Evolutionary conservation across 2,329 filamentous ascomycete species (phyloP).

Genomic region (Ophiostoma tasmaniense): DNA sequence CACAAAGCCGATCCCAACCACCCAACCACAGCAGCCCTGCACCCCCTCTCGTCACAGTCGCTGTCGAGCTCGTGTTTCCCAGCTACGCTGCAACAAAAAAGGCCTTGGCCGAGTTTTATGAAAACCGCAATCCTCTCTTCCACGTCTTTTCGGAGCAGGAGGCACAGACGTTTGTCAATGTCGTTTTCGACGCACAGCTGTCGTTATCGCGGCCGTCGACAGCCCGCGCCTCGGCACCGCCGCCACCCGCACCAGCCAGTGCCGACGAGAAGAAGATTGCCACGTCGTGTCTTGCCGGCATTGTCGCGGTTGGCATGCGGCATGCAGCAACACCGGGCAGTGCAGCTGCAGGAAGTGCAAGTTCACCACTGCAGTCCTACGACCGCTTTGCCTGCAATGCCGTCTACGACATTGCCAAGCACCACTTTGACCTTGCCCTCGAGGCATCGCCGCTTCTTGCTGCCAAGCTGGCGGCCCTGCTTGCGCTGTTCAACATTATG

Average conservation of each 20-base stretch:
- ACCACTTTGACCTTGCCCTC: slow-evolving; percentile 24
- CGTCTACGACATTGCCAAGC: slow-evolving; percentile 25
- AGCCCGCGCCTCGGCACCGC: neutral
- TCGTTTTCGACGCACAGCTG: slow-evolving; percentile 19
- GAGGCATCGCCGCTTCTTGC: slow-evolving; percentile 24
- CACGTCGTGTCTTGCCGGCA: slow-evolving; percentile 24
- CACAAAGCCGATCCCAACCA: neutral
- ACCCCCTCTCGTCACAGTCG: neutral
- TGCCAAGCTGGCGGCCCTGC: slow-evolving; percentile 26
- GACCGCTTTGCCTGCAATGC: slow-evolving; percentile 15
- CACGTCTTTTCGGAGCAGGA: slow-evolving; percentile 26
- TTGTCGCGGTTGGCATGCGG: slow-evolving; percentile 26
- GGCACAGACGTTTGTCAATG: slow-evolving; percentile 17
- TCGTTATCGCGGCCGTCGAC: neutral
- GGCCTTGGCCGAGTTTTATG: slow-evolving; percentile 25
- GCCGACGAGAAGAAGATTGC: slow-evolving; percentile 19
- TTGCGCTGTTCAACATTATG: slow-evolving; percentile 28
- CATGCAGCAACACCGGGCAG: slow-evolving; percentile 18
- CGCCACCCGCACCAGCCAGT: neutral
- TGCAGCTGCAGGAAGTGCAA: neutral
- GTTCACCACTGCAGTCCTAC: slow-evolving; percentile 15
- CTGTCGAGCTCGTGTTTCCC: slow-evolving; percentile 21
- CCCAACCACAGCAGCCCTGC: neutral
- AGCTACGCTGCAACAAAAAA: slow-evolving; percentile 18
- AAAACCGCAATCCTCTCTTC: slow-evolving; percentile 24